Base-by-base conservation (phyloP, 2,329 filamentous ascomycete genomes). In the Ascochyta fabae region DNA sequence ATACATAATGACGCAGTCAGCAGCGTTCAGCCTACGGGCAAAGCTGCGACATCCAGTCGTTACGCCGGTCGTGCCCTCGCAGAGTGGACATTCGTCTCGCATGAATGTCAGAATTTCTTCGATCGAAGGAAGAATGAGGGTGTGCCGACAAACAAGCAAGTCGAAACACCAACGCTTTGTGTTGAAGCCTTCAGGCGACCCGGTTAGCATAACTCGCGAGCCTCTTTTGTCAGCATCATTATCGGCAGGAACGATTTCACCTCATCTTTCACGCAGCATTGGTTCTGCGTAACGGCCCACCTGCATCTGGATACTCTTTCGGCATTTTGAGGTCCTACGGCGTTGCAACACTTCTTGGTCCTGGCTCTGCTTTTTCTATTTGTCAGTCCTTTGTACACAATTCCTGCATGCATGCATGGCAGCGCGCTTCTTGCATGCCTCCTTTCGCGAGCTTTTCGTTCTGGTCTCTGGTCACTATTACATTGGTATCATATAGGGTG, bases 91-190 rank as follows among this genome's bases (percentile, higher is more conserved):
- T 78, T 90, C 16, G 84, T 94, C 19, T 86, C 92, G 15, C 84
- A 85, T 52, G 91, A 95, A 72, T 91, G 87, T 78, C 91, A 93
- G 75, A 90, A 86, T 68, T 95, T 94, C 74, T 86, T 92, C 29
- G 90, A 94, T 55, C 82, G 90, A 41, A 83, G 91, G 50, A 86
- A 87, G 47, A 86, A 86, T 42, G 91, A 95, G 70, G 90, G 90
- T 40, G 84, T 92, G 9, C 81, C 84, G 2, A 79, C 80, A 0
- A 83, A 91, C 56, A 81, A 79, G 62, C 85, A 88, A 39, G 86
- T 94, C 38, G 90, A 94, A 73, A 87, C 88, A 38, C 88, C 88
- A 2, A 81, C 79, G 6, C 77, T 90, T 22, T 83, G 84, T 1
- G 84, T 89, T 6, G 87, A 90, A 61, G 83, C 85, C 2, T 84